Conservation (phyloP, 208 protist genomes). For the Strigomonas oncopelti region DNA sequence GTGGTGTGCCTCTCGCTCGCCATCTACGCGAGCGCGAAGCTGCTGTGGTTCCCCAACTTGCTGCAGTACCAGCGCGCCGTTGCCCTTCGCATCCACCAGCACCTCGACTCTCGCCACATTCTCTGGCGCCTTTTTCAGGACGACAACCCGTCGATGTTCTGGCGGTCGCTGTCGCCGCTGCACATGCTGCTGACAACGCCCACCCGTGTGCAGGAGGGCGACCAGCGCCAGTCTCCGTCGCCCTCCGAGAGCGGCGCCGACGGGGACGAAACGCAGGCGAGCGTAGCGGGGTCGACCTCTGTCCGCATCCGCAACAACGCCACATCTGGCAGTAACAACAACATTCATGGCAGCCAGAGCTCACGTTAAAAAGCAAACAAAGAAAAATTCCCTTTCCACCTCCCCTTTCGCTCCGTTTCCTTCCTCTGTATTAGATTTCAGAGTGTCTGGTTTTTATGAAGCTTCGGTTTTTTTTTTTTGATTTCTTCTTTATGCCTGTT, state of each 20-base stretch:
- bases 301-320: not conserved
- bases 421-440: not conserved
- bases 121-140: constrained; percentile 38
- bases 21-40: constrained; percentile 49
- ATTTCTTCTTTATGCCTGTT: too few species aligned
- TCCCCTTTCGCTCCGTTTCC: too few species aligned
- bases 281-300: not conserved
- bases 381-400: too few species aligned
- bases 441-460: not conserved
- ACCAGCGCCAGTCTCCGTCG: not conserved
- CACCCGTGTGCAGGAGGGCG: not conserved
- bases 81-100: constrained; percentile 20
- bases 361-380: too few species aligned
- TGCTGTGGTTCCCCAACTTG: constrained; percentile 60
- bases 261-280: not conserved
- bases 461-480: too few species aligned
- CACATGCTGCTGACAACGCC: constrained; percentile 24
- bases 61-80: constrained; percentile 55
- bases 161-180: constrained; percentile 40
- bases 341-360: too few species aligned
- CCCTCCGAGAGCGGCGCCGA: not conserved
- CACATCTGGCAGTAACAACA: too few species aligned
- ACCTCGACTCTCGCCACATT: constrained; percentile 11
- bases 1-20: constrained; percentile 40
- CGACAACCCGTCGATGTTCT: constrained; percentile 54